phyloP scores from a whole-genome alignment of 2,329 filamentous ascomycete species.

The Apiospora sp. region DNA sequence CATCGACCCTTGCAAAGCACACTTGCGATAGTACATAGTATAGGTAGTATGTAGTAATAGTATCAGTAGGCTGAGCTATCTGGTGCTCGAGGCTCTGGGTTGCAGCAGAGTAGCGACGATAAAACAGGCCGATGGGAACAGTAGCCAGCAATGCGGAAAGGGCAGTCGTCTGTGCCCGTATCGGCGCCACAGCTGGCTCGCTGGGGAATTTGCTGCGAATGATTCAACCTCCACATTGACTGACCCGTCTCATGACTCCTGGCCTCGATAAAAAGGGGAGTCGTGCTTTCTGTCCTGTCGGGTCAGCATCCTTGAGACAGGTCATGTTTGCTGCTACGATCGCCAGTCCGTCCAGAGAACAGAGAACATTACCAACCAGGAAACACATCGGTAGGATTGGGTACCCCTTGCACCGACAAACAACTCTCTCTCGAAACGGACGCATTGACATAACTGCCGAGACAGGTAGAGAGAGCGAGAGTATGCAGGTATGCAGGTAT shows the following conservation, averaged over 20 bases:
- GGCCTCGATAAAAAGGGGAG: conserved; percentile 3
- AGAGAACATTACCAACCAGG: not conserved
- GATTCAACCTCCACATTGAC: conserved; percentile 1
- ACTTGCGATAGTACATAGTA: not conserved
- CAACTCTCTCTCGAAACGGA: conserved; percentile 16
- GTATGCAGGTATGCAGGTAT: not conserved
- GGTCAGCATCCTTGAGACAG: conserved; percentile 20
- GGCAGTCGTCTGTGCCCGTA: not conserved
- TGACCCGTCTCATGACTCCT: conserved; percentile 15
- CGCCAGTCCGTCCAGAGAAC: conserved; percentile 4
- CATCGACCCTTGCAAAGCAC: conserved; percentile 1
- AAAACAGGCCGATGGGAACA: not conserved
- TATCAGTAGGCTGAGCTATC: not conserved
- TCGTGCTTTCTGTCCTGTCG: not conserved
- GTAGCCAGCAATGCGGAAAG: conserved; percentile 7
- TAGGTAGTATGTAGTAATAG: not conserved
- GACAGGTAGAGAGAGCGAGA: not conserved
- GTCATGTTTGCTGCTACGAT: conserved; percentile 21
- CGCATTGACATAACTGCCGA: conserved; percentile 10
- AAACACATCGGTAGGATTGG: not conserved
- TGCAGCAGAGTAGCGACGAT: not conserved
- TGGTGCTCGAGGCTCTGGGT: conserved; percentile 2
- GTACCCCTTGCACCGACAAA: not conserved
- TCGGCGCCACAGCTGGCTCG: not conserved
- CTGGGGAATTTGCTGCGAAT: conserved; percentile 14